phyloP scores from a whole-genome alignment of 495 filamentous ascomycete species.

The Daldinia decipiens region DNA sequence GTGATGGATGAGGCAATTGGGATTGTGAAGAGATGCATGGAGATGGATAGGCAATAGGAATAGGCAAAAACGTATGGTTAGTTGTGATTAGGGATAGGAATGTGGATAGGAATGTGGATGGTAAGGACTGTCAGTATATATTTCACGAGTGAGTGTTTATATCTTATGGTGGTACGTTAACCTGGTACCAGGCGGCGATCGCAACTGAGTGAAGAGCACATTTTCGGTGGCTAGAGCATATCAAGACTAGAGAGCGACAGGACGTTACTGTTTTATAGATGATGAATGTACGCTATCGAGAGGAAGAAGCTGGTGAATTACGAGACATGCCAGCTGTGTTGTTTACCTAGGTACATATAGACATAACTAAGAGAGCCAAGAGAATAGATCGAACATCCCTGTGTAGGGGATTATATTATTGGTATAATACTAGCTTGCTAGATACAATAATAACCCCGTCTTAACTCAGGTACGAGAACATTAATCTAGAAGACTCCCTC shows the following conservation, averaged over 20 bases:
- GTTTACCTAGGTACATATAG: not conserved
- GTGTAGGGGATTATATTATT: not conserved
- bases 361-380: too few relatives aligned
- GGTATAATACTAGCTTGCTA: not conserved
- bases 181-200: not conserved
- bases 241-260: not conserved
- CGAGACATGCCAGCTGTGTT: not conserved
- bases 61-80: not conserved
- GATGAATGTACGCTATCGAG: not conserved
- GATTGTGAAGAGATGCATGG: conserved; percentile 57
- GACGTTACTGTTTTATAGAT: not conserved
- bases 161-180: not conserved
- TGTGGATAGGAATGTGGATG: too few relatives aligned
- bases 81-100: too few relatives aligned
- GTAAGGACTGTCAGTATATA: not conserved
- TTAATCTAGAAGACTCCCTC: conserved; percentile 25
- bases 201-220: not conserved
- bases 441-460: not conserved
- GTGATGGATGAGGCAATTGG: conserved; percentile 64
- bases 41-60: conserved; percentile 46
- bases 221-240: not conserved
- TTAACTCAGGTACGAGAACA: too few relatives aligned
- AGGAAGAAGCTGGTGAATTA: not conserved
- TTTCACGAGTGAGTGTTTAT: not conserved
- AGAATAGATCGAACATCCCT: too few relatives aligned